Evolutionary conservation across 805 yeast species (phyloP).

Genomic region (Pichia kluyveri): DNA sequence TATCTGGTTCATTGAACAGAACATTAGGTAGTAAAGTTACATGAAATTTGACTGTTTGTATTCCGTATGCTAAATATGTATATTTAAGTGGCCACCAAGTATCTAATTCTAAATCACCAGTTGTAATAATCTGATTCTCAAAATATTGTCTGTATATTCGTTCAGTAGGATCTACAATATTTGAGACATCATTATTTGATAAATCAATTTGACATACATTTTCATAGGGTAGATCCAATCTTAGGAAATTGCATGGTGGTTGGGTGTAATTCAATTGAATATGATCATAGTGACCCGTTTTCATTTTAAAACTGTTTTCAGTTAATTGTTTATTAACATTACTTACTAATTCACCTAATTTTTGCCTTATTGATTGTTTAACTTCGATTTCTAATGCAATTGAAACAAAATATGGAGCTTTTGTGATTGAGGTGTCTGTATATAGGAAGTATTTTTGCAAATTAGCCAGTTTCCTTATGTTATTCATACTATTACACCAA

Average conservation of each 20-base stretch:
- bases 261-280: background rate
- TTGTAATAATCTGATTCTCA: background rate
- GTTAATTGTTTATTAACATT: background rate
- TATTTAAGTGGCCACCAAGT: slow-evolving; percentile 18
- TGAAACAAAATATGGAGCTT: background rate
- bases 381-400: background rate
- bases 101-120: background rate
- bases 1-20: slow-evolving; percentile 8
- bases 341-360: background rate
- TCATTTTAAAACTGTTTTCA: background rate
- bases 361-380: background rate
- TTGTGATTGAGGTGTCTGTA: background rate
- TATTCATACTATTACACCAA: no score
- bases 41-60: slow-evolving; percentile 8
- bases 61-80: slow-evolving; percentile 4
- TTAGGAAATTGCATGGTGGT: background rate
- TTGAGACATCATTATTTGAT: background rate
- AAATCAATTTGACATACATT: background rate
- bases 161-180: background rate
- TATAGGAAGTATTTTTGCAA: background rate
- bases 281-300: background rate
- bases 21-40: slow-evolving; percentile 20
- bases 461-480: no score
- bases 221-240: background rate
- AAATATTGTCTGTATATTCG: background rate